Evolutionary conservation across 2,329 filamentous ascomycete genomes (phyloP).

Genomic region (Arachnopeziza araneosa): DNA sequence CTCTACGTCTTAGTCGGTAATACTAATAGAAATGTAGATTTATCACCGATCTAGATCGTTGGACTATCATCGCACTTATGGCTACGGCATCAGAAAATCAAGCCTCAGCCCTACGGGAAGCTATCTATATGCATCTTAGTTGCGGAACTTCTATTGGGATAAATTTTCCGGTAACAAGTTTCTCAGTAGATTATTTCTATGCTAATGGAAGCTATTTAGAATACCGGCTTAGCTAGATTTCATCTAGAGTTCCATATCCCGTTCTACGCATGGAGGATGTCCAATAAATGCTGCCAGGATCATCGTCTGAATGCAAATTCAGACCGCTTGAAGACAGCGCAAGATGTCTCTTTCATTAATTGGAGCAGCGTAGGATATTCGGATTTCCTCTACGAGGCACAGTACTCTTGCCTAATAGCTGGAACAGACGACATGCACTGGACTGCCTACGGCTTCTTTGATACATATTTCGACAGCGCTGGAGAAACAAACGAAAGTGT

Average conservation of each 20-base stretch:
- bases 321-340: background rate
- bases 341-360: background rate
- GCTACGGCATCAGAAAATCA: constrained; percentile 1
- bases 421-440: background rate
- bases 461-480: background rate
- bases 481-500: background rate
- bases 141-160: background rate
- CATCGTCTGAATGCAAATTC: background rate
- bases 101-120: constrained; percentile 1
- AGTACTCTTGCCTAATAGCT: background rate
- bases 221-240: constrained; percentile 1
- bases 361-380: background rate
- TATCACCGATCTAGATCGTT: background rate
- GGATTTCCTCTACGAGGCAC: constrained; percentile 3
- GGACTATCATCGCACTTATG: constrained; percentile 1
- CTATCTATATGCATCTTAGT: constrained; percentile 3
- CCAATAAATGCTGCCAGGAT: background rate
- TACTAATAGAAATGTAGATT: background rate
- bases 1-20: background rate
- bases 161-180: background rate
- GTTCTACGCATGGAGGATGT: constrained; percentile 1
- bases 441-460: constrained; percentile 2
- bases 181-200: background rate
- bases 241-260: constrained; percentile 4
- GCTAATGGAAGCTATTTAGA: background rate